Percentiles rank a stretch among this genome's conserved stretches.
phyloP scores from a whole-genome alignment of 331 rosid species.

The Malus hybrid region DNA sequence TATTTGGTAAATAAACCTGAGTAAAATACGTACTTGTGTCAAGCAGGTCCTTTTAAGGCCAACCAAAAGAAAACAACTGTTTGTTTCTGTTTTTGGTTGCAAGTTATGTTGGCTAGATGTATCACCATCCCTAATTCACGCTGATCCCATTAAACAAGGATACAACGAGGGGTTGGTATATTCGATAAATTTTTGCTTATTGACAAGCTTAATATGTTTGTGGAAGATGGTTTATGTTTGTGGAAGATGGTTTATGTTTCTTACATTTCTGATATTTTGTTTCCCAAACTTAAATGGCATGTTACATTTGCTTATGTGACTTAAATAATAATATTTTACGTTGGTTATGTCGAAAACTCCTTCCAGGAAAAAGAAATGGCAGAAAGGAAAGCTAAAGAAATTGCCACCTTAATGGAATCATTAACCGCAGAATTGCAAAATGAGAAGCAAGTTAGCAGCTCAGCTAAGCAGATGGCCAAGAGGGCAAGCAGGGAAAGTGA shows the following conservation, averaged over 20 bases:
- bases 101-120: too few relatives aligned
- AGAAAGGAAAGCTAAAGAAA: slow-evolving; percentile 70
- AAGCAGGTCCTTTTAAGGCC: not conserved
- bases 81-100: too few relatives aligned
- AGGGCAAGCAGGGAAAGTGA: slow-evolving; percentile 59
- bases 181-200: not conserved
- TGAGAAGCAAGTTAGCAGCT: slow-evolving; percentile 61
- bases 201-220: not conserved
- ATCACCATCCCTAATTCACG: too few relatives aligned
- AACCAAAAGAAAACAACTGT: too few relatives aligned
- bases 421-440: slow-evolving; percentile 53
- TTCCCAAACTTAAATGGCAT: not conserved
- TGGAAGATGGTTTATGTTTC: not conserved
- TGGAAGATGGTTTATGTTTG: not conserved
- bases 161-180: not conserved
- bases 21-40: not conserved
- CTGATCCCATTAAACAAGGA: too few relatives aligned
- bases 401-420: slow-evolving; percentile 43
- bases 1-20: not conserved
- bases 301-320: not conserved
- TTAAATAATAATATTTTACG: not conserved
- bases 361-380: slow-evolving; percentile 80
- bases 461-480: slow-evolving; percentile 43
- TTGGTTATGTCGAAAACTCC: not conserved
- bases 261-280: not conserved